Evolutionary conservation across 1,284 basidiomycete species (phyloP).

Genomic region (Boletus chippewaensis): DNA sequence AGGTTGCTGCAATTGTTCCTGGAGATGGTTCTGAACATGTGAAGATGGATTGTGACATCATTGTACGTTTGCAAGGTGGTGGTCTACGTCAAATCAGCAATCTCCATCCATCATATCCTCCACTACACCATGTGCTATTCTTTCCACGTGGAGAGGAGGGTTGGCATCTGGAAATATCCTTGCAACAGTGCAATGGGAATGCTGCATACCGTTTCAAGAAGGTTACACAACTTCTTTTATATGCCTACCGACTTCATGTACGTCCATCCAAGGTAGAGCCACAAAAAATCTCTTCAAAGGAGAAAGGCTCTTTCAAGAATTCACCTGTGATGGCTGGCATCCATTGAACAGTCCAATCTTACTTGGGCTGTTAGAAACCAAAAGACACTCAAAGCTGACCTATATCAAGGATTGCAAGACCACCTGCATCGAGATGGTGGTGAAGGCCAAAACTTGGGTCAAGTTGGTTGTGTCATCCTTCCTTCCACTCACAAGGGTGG

Average conservation of each 20-base stretch:
- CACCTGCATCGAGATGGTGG: background rate
- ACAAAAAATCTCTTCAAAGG: conserved; percentile 30
- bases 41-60: conserved; percentile 1
- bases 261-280: background rate
- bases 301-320: conserved; percentile 38
- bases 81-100: conserved; percentile 28
- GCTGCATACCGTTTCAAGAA: conserved; percentile 1
- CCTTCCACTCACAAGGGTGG: background rate
- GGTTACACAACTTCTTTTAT: conserved; percentile 17
- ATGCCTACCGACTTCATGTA: conserved; percentile 13
- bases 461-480: background rate
- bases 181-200: background rate
- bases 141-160: conserved; percentile 39
- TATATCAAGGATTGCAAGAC: conserved; percentile 5
- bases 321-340: conserved; percentile 34
- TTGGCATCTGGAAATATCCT: conserved; percentile 16
- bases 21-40: conserved; percentile 14
- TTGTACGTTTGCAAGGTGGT: background rate
- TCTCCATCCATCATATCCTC: conserved; percentile 31
- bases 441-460: no score
- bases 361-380: conserved; percentile 33
- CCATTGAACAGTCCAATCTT: conserved; percentile 29
- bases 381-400: conserved; percentile 31
- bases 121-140: conserved; percentile 37
- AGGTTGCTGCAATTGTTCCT: conserved; percentile 28